Evolutionary conservation across 2,329 filamentous ascomycete species (phyloP).

Genomic region (Cytospora mali): DNA sequence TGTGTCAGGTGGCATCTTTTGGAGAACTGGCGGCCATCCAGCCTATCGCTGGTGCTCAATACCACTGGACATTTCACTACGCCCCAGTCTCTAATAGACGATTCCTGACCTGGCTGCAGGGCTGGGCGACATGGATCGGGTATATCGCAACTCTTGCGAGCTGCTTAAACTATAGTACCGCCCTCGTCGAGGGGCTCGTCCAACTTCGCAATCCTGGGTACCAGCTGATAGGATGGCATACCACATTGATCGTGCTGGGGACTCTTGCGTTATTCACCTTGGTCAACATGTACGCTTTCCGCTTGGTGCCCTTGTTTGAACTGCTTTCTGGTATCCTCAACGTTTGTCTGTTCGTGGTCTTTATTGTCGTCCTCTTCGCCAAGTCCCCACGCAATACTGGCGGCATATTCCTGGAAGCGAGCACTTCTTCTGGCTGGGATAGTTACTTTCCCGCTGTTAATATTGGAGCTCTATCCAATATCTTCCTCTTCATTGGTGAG

Average conservation of each 20-base stretch:
- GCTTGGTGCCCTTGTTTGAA: slow-evolving; percentile 44
- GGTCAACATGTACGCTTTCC: slow-evolving; percentile 39
- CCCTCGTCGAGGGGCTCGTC: slow-evolving; percentile 25
- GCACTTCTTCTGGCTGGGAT: slow-evolving; percentile 22
- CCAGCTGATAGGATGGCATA: slow-evolving; percentile 38
- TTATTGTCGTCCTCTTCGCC: slow-evolving; percentile 22
- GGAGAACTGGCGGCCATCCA: slow-evolving; percentile 45
- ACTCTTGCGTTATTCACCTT: slow-evolving; percentile 34
- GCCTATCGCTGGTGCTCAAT: slow-evolving; percentile 45
- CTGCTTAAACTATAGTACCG: slow-evolving; percentile 35
- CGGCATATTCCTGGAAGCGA: slow-evolving; percentile 10
- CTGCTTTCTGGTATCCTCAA: slow-evolving; percentile 39
- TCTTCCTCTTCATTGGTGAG: slow-evolving; percentile 38
- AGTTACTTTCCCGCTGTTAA: slow-evolving; percentile 35
- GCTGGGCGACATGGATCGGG: slow-evolving; percentile 46
- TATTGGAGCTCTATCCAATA: slow-evolving; percentile 40
- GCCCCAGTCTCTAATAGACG: slow-evolving; percentile 1
- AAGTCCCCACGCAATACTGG: slow-evolving; percentile 23
- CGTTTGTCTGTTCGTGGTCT: slow-evolving; percentile 17
- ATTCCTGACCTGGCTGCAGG: slow-evolving; percentile 30
- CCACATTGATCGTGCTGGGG: slow-evolving; percentile 42
- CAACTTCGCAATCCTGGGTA: slow-evolving; percentile 21
- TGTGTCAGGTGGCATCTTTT: slow-evolving; percentile 39
- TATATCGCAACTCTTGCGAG: slow-evolving; percentile 42
- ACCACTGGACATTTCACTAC: slow-evolving; percentile 43